Evolutionary conservation across 345 rosid genomes (phyloP).

Genomic region (Geranium brycei): DNA sequence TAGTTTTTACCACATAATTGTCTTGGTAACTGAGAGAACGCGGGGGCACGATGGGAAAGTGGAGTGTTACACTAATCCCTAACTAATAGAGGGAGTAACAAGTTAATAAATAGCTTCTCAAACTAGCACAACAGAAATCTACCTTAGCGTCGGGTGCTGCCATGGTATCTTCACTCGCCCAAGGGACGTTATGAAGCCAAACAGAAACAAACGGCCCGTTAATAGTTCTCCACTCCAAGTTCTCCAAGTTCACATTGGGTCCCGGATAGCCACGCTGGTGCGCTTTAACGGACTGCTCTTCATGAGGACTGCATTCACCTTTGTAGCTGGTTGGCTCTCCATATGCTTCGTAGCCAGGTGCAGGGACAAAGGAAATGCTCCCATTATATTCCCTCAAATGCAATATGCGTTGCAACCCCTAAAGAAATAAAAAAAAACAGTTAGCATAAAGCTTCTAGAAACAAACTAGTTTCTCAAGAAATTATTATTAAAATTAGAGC

Average conservation of each 20-base stretch:
- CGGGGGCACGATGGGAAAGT: no score
- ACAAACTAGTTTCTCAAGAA: not conserved
- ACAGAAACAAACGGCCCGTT: conserved; percentile 81
- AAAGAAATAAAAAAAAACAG: conserved; percentile 2
- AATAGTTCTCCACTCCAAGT: conserved; percentile 63
- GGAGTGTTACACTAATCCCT: no score
- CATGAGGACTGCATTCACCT: conserved; percentile 12
- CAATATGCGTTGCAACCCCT: conserved; percentile 68
- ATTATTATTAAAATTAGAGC: not conserved
- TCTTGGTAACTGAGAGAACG: no score
- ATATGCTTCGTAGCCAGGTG: conserved; percentile 70
- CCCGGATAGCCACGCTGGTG: conserved; percentile 41
- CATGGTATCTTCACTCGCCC: conserved; percentile 69
- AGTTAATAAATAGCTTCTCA: no score
- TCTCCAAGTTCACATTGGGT: conserved; percentile 36
- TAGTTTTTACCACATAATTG: no score
- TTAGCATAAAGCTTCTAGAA: not conserved
- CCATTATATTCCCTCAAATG: conserved; percentile 62
- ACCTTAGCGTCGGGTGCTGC: conserved; percentile 97
- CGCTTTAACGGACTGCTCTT: conserved; percentile 19
- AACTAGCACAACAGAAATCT: conserved; percentile 10
- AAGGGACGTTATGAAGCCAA: conserved; percentile 97
- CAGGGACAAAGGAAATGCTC: conserved; percentile 67
- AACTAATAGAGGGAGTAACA: no score
- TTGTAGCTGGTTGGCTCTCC: conserved; percentile 48